phyloP scores from a whole-genome alignment of 108 stramenopile species.

The Cyclotella baltica region DNA sequence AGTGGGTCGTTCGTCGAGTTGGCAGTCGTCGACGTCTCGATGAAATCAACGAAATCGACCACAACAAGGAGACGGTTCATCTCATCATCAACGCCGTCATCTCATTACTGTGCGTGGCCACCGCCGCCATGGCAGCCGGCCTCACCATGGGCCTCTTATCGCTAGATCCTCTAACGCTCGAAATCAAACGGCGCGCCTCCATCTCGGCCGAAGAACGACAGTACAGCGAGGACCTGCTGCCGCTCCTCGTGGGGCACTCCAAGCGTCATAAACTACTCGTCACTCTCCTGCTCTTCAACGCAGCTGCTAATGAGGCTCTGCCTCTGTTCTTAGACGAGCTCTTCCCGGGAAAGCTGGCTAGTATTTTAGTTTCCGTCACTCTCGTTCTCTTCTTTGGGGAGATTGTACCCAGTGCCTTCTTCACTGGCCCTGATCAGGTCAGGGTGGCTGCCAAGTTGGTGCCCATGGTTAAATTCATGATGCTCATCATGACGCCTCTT shows the following conservation, averaged over 20 bases:
- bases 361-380: conserved; percentile 88
- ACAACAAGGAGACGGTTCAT: conserved; percentile 21
- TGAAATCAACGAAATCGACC: not conserved
- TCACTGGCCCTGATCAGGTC: conserved; percentile 94
- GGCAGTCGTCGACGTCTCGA: not conserved
- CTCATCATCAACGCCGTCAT: conserved; percentile 44
- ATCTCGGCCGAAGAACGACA: conserved; percentile 49
- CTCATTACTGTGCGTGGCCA: conserved; percentile 69
- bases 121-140: conserved; percentile 94
- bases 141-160: conserved; percentile 93
- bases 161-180: conserved; percentile 86
- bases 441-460: conserved; percentile 77
- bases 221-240: conserved; percentile 62
- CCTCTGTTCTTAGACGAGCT: conserved; percentile 94
- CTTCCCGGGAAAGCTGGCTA: conserved; percentile 81
- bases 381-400: conserved; percentile 88
- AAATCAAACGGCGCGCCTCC: conserved; percentile 76
- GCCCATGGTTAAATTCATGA: conserved; percentile 81
- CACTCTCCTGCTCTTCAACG: conserved; percentile 93
- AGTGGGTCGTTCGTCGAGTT: conserved; percentile 5
- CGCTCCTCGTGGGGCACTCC: conserved; percentile 77
- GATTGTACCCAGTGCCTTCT: conserved; percentile 64
- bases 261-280: conserved; percentile 87
- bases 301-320: conserved; percentile 91
- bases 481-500: conserved; percentile 83